Evolutionary conservation across 306 rosid genomes (phyloP), one percentile per base, ranked within the genome.

Genomic region (Cicer judaicum): DNA sequence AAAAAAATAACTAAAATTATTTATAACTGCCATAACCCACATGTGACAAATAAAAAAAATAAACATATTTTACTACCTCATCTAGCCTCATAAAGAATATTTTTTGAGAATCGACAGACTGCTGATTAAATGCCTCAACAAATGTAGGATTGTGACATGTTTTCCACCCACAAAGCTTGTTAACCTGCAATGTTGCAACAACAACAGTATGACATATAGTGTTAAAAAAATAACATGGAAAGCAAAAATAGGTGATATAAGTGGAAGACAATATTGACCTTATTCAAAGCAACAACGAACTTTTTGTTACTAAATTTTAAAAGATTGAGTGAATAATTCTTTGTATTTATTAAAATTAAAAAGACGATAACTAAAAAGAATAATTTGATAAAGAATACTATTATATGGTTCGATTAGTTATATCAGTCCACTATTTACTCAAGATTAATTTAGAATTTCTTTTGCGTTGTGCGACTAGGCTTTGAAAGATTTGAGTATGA

Each of bases 111-210:
- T 89, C 91, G 86, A 78, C 88, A 24, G 92, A 54, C 73, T 93
- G 98, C 73, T 85, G 96, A 83, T 88, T 88, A 86, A 89, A 52
- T 65, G 96, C 86, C 77, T 88, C 89, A 57, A 74, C 74, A 81
- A 93, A 85, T 38, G 98, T 97, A 48, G 97, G 80, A 80, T 93
- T 89, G 46, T 86, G 89, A 72, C 82, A 79, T 19, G 82, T 47
- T 84, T 89, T 91, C 98, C 98, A 93, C 10, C 93, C 91, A 79
- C 84, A 93, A 60, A 93, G 94, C 52, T 91, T 78, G 73, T 93
- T 96, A 68, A 93, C 96, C 97, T 93, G 78, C 47, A 80, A 64
- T 65, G 43, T 39, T 61, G 16, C 70, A 76, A 56, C 78, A 60
- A 34, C 48, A 61, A 48, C 34, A 24, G 2, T 2, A 24, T 24